Evolutionary conservation across 768 basidiomycete species (phyloP).

Genomic region (Rhizopogon roseolus): DNA sequence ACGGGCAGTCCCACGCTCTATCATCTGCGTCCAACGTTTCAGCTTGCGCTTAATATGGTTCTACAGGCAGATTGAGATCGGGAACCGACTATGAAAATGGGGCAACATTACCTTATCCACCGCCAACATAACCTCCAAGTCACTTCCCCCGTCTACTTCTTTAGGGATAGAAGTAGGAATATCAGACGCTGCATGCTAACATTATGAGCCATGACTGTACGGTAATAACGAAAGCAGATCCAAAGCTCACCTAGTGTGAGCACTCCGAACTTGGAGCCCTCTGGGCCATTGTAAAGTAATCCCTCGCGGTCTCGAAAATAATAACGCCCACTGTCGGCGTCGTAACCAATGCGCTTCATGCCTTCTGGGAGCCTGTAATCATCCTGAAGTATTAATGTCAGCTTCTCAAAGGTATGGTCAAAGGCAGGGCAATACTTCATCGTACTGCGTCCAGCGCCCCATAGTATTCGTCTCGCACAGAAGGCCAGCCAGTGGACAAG

Average conservation of each 20-base stretch:
- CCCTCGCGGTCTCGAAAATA: conserved; percentile 57
- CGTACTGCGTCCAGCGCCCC: conserved; percentile 36
- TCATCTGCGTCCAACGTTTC: conserved; percentile 34
- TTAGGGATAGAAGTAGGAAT: conserved; percentile 21
- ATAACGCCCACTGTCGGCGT: conserved; percentile 65
- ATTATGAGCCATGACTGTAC: not conserved
- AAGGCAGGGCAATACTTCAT: conserved; percentile 15
- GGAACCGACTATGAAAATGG: not conserved
- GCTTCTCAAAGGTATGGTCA: not conserved
- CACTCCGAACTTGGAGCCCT: conserved; percentile 60
- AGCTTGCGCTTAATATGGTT: conserved; percentile 6
- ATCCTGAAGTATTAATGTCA: conserved; percentile 29
- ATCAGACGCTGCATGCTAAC: conserved; percentile 20
- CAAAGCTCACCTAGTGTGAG: conserved; percentile 33
- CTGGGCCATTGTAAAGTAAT: conserved; percentile 47
- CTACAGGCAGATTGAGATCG: conserved; percentile 23
- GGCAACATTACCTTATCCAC: conserved; percentile 43
- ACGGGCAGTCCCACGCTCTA: conserved; percentile 29
- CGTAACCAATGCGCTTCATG: conserved; percentile 67
- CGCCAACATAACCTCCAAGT: conserved; percentile 53
- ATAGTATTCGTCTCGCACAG: conserved; percentile 11
- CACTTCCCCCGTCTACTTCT: conserved; percentile 30
- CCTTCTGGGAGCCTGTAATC: conserved; percentile 50
- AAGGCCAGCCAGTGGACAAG: conserved; percentile 16
- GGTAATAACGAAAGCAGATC: not conserved